Conservation (phyloP, 2,329 filamentous ascomycete species). For the Xylariaceae sp. region DNA sequence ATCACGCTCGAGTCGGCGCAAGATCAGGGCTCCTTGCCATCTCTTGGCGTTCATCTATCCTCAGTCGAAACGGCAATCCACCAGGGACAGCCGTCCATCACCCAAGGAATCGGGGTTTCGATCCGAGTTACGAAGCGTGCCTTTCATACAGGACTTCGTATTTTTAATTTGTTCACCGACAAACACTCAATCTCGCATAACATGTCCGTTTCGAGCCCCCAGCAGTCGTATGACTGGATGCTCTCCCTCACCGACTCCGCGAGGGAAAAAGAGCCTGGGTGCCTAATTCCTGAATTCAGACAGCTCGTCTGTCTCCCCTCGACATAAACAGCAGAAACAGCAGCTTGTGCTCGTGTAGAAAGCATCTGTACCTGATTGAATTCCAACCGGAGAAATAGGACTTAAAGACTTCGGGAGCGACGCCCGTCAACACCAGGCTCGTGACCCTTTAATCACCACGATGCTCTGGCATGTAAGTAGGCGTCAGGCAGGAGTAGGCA, state of each 20-base stretch:
- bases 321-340: not conserved
- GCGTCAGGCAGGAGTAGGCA: not conserved
- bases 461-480: not conserved
- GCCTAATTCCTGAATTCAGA: not conserved
- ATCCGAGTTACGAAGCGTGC: constrained; percentile 5
- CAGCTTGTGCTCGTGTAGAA: constrained; percentile 17
- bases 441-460: not conserved
- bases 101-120: constrained; percentile 1
- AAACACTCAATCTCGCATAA: constrained; percentile 11
- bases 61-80: constrained; percentile 5
- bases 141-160: not conserved
- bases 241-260: constrained; percentile 8
- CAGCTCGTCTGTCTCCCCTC: constrained; percentile 5
- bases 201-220: not conserved
- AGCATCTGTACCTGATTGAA: constrained; percentile 11
- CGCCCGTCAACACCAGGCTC: constrained; percentile 12
- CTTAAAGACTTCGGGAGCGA: constrained; percentile 11
- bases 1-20: not conserved
- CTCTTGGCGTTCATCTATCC: constrained; percentile 1
- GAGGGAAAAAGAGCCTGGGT: constrained; percentile 5
- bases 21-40: constrained; percentile 5
- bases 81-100: not conserved
- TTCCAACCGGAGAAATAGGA: constrained; percentile 13
- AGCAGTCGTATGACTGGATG: constrained; percentile 11
- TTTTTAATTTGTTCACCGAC: constrained; percentile 13